Base-by-base conservation (phyloP, 2,329 filamentous ascomycete species). In the Ceratocystis alfenasii region DNA sequence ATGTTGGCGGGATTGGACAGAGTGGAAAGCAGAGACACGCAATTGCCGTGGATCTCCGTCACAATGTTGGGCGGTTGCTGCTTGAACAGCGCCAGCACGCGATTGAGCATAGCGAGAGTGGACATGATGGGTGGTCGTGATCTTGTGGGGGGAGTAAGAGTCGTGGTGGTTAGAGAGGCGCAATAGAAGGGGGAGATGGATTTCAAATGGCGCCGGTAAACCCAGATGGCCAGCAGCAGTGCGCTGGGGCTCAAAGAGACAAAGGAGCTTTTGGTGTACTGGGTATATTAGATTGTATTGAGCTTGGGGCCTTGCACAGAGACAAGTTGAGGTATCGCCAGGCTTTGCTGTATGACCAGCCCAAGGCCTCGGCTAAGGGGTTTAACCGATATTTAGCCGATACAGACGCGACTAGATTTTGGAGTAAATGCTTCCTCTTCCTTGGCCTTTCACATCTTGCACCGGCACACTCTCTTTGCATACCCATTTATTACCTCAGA, bases 1-100 rank as follows among this genome's bases (percentile, higher is more conserved):
- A 90, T 79, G 74, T 92, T 92, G 66, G 89, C 81, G 15, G 87
- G 87, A 72, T 91, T 91, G 68, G 84, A 84, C 64, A 91, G 83
- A 62, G 82, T 83, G 17, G 85, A 82, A 65, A 92, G 79, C 36
- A 91, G 81, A 48, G 84, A 82, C 20, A 83, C 80, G 17, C 87
- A 88, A 57, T 85, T 87, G 69, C 81, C 84, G 71, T 88, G 78
- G 70, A 86, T 80, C 73, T 83, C 80, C 69, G 83, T 78, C 28
- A 79, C 81, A 69, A 78, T 78, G 65, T 74, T 72, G 62, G 76
- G 76, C 73, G 81, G 78, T 73, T 80, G 80, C 69, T 81, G 79
- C 72, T 81, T 81, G 72, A 80, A 84, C 65, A 79, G 76, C 70
- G 85, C 81, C 69, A 90, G 78, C 67, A 89, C 81, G 55, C 83